Evolutionary conservation across 73 alveolate genomes (phyloP), one percentile per base, ranked within the genome.

Genomic region (Symbiodinium pilosum): DNA sequence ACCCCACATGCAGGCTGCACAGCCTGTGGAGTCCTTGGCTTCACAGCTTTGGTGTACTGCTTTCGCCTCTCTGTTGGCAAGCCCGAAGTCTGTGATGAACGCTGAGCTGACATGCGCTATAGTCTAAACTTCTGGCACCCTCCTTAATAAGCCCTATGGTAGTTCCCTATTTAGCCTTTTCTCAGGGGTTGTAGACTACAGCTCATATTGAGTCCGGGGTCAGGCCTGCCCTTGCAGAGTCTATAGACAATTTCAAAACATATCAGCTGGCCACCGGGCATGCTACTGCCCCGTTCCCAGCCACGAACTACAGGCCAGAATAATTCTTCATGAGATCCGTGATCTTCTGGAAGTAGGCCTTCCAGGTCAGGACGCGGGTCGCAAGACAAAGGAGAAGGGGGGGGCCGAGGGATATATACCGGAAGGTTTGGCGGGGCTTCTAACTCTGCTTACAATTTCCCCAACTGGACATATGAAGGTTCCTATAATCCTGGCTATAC

Each of bases 311-410:
- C 85, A 87, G 8, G 94, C 94, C 94, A 21, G 94, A 18, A 56
- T 87, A 87, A 64, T 39, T 56, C 94, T 87, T 87, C 94, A 87
- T 54, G 54, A 87, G 84, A 40, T 87, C 94, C 26, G 94, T 87
- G 59, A 87, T 84, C 59, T 87, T 87, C 26, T 54, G 52, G 84
- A 87, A 87, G 84, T 87, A 87, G 44, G 77, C 94, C 94, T 87
- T 59, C 36, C 94, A 36, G 47, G n/a, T n/a, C n/a, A n/a, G n/a
- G n/a, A n/a, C n/a, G n/a, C n/a, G n/a, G n/a, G n/a, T n/a, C n/a
- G n/a, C n/a, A n/a, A n/a, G n/a, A n/a, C n/a, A n/a, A 54, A 16
- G 73, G 32, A 54, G 73, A 12, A 54, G 34, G 3, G 71, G 26
- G 71, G 26, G 71, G 7, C 26, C 26, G n/a, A 30, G 71, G n/a